A percentile compares a stretch with the other conserved stretches of the same genome.
Evolutionary conservation across 345 rosid species (phyloP).

Genomic region (Cochlearia excelsa): DNA sequence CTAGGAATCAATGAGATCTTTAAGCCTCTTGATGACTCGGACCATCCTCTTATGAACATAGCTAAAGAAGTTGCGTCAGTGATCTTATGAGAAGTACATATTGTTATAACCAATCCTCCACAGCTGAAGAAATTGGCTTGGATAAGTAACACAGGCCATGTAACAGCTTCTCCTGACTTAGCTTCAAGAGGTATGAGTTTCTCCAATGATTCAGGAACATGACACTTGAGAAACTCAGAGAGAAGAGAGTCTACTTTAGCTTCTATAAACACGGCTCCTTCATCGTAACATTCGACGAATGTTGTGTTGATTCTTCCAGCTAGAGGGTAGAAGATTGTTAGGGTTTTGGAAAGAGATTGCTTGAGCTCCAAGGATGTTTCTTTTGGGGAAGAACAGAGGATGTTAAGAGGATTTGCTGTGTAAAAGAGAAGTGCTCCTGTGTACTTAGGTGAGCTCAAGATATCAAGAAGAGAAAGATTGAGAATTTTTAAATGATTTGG

Average conservation of each 20-base stretch:
- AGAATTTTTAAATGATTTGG: conserved; percentile 25
- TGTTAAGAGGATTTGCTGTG: conserved; percentile 16
- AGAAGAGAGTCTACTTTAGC: conserved; percentile 35
- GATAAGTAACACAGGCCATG: conserved; percentile 36
- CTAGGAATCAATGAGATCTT: conserved; percentile 26
- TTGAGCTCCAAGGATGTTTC: conserved; percentile 33
- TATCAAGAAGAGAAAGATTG: conserved; percentile 36
- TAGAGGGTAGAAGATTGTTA: conserved; percentile 45
- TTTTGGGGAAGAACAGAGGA: conserved; percentile 22
- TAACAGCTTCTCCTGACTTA: conserved; percentile 25
- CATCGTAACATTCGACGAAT: conserved; percentile 37
- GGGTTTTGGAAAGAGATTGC: conserved; percentile 43
- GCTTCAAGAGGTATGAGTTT: conserved; percentile 38
- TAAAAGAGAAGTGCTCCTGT: conserved; percentile 36
- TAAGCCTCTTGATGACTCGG: conserved; percentile 28
- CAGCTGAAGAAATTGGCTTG: conserved; percentile 43
- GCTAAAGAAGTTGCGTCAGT: conserved; percentile 42
- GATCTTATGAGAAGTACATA: conserved; percentile 43
- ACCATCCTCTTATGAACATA: conserved; percentile 45
- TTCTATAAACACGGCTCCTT: conserved; percentile 40
- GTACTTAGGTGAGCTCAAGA: conserved; percentile 34
- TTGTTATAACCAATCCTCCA: conserved; percentile 48
- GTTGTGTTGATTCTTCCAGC: conserved; percentile 32
- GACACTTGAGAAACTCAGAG: conserved; percentile 29
- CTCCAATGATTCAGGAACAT: conserved; percentile 30